Conservation (phyloP, 768 basidiomycete species). For the Zangia roseola region DNA sequence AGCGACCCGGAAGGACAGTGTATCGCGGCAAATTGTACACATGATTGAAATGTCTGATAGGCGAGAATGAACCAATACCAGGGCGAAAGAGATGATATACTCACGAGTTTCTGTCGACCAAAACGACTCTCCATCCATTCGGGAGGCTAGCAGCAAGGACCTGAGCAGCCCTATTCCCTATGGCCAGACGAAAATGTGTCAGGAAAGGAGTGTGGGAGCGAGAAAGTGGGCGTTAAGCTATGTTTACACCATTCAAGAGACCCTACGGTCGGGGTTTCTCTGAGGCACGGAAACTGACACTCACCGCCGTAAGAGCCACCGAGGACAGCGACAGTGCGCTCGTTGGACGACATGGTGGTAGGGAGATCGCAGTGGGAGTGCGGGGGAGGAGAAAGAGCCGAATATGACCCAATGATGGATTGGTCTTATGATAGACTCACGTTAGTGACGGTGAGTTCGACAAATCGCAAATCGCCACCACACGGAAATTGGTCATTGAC, state of each 20-base stretch:
- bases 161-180: conserved; percentile 51
- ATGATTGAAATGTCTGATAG: conserved; percentile 47
- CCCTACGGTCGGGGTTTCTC: not conserved
- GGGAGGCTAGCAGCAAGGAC: conserved; percentile 49
- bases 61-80: no score
- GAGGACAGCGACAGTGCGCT: conserved; percentile 44
- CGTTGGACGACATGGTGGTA: conserved; percentile 8
- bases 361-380: not conserved
- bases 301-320: conserved; percentile 58
- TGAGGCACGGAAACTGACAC: not conserved
- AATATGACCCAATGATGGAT: not conserved
- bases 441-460: no score
- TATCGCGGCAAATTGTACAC: conserved; percentile 60
- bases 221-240: not conserved
- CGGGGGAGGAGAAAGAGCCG: not conserved
- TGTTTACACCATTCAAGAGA: not conserved
- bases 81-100: conserved; percentile 15
- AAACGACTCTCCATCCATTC: conserved; percentile 50
- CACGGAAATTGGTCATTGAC: no score
- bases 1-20: conserved; percentile 55
- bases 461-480: no score
- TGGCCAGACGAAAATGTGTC: not conserved
- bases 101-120: conserved; percentile 61
- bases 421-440: no score
- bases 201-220: not conserved